Percentiles rank a stretch among this genome's conserved stretches.
These are phyloP conservation scores for Fraxinus pennsylvanica DNA, from an alignment of 257 asterid genomes.

Conservation along the genomic window DNA sequence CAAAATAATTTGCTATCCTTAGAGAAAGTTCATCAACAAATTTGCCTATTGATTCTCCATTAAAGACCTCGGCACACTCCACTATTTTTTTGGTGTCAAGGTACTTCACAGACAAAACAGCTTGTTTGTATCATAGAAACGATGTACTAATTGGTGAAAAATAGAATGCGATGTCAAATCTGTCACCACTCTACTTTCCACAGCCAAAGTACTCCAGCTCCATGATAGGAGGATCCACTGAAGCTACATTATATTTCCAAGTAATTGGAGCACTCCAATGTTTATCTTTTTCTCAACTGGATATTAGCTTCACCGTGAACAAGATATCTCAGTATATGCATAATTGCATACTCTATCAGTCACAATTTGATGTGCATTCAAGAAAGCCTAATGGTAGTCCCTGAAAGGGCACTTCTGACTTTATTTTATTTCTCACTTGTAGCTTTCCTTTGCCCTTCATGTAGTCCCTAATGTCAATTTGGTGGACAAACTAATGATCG, in stretches of 20 bases:
- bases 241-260: not conserved
- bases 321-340: not conserved
- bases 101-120: too few species aligned
- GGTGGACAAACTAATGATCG: not conserved
- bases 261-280: not conserved
- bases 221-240: not conserved
- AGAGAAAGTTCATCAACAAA: too few species aligned
- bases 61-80: too few species aligned
- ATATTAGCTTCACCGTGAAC: not conserved
- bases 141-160: too few species aligned
- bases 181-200: too few species aligned
- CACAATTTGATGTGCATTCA: not conserved
- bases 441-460: not conserved
- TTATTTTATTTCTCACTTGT: not conserved
- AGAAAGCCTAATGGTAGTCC: not conserved
- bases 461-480: slow-evolving; percentile 2
- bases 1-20: too few species aligned
- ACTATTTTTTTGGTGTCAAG: too few species aligned
- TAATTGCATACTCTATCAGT: not conserved
- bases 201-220: too few species aligned
- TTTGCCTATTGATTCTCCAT: too few species aligned
- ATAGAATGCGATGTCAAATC: too few species aligned
- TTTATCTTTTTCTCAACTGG: not conserved
- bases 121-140: too few species aligned
- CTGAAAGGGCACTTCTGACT: not conserved